Evolutionary conservation across 2,329 filamentous ascomycete species (phyloP), one percentile per base, ranked within the genome.

Genomic region (Aaosphaeria pasadenensis): DNA sequence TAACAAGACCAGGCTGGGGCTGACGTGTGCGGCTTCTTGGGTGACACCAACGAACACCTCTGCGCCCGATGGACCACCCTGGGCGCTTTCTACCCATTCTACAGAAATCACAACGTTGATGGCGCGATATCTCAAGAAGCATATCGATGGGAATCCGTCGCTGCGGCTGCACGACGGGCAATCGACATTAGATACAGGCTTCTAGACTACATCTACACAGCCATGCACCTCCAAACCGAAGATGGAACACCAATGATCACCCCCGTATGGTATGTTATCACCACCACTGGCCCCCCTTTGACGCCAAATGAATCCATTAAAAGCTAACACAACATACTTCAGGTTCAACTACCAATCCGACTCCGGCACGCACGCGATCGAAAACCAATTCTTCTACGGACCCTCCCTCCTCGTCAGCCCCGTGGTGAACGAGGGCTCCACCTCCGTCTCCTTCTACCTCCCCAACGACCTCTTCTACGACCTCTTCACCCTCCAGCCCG

Each of bases 131-230:
- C 62, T 1, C 64, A 67, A 46, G 64, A 67, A 50, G 57, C 62
- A 6, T 91, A 91, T 67, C 78, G 75, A 39, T 91, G 85, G 84
- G 70, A 75, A 0, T 72, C 73, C 2, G 86, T 89, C 1, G 77
- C 86, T 0, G 73, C 79, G 17, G 84, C 85, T 1, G 86, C 87
- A 1, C 78, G 77, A 45, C 85, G 81, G 50, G 85, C 83, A 11
- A 89, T 91, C 57, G 80, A 81, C 35, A 84, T 86, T 46, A 80
- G 88, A 9, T 91, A 91, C 71, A 76, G 81, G n/a, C 74, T 91
- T n/a, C 76, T 91, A 5, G 87, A 90, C 60, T 91, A 91, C 71
- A 77, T 89, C 49, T 91, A 91, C 74, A 90, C 87, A 1, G 82
- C 84, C 1, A 76, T 89, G 64, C 74, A 83, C 59, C 67, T 71